These are phyloP conservation scores for Asclepias syriaca DNA, from an alignment of 257 asterid genomes.

Conservation along the genomic window DNA sequence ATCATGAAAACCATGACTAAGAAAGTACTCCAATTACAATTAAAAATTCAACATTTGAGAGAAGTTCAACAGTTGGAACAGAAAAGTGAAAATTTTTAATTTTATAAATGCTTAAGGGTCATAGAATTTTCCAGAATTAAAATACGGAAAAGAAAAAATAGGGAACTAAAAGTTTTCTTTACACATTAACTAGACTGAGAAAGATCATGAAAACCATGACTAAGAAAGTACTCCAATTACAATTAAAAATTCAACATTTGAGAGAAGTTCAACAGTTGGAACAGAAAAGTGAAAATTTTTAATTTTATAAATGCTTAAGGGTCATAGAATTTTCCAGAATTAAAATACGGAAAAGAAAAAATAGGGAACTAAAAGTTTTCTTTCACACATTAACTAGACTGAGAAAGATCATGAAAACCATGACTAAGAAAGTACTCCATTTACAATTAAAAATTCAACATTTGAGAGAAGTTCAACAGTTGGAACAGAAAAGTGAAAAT, in stretches of 20 bases:
- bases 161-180: not conserved
- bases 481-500: not conserved
- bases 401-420: not conserved
- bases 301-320: not conserved
- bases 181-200: not conserved
- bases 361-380: not conserved
- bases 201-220: not conserved
- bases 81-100: not conserved
- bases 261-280: not conserved
- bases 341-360: not conserved
- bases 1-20: not conserved
- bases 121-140: not conserved
- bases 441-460: not conserved
- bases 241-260: not conserved
- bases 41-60: not conserved
- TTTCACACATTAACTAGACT: not conserved
- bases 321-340: not conserved
- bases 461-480: not conserved
- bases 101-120: not conserved
- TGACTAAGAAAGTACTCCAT: not conserved
- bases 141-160: not conserved
- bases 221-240: not conserved
- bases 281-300: not conserved
- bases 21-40: not conserved
- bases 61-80: not conserved